Base-by-base conservation (phyloP, 139 green algal genomes). In the Axilococcus clingmanii region DNA sequence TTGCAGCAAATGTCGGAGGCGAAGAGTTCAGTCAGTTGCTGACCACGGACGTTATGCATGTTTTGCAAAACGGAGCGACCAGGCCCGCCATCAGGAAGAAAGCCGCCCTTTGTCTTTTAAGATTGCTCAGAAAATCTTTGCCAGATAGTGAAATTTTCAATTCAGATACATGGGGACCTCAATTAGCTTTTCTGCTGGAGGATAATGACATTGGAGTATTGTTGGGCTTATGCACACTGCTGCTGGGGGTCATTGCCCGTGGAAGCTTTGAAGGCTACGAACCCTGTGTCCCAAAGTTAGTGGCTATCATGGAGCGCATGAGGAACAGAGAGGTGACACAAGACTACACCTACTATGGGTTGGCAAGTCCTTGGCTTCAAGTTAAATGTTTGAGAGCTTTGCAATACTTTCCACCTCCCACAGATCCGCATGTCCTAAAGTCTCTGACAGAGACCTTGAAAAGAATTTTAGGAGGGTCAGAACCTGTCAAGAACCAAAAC, bases 311-410 rank as follows among this genome's bases (percentile, higher is more conserved):
- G 63, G 79, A 93, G 52, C 72, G 90, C 1, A 54, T 95, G 29
- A 71, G 77, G 22, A 57, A 76, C 40, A 66, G 69, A 1, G 84
- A 94, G n/a, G 73, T 99, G 5, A 66, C 31, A 14, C 67, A 83
- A 35, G 91, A 98, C 63, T 98, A 97, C 74, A 89, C 86, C 17
- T 99, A 97, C 80, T 99, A 98, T 48, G 88, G 87, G 50, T 91
- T 99, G 17, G 81, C 88, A 16, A 94, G 80, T 9, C 93, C 92
- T n/a, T 99, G 92, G 92, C 78, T 98, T 44, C 89, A 96, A 74
- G 70, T 84, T 40, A 94, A 91, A 69, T 76, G 58, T 48, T 77
- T 99, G 74, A 76, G 91, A 2, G 72, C 85, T 51, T 75, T 99
- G 68, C 84, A 96, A 74, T 93, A 94, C 72, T 97, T 96, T 59